Evolutionary conservation across 2,329 filamentous ascomycete species (phyloP).

Genomic region (Daldinia eschscholtzii): DNA sequence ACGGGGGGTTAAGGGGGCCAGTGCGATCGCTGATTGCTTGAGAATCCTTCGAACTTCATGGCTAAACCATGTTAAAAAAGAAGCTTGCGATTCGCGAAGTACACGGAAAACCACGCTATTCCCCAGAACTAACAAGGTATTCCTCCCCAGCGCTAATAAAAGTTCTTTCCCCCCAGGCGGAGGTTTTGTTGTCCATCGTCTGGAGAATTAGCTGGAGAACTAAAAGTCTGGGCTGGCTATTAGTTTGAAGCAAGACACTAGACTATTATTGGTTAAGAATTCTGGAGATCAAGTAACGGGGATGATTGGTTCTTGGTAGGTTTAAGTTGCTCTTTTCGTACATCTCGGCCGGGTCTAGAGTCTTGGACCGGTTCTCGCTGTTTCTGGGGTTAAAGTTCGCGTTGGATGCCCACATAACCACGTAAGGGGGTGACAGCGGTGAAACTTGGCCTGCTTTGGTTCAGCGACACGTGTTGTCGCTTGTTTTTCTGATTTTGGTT

Average conservation of each 20-base stretch:
- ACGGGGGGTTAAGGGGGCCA: neutral
- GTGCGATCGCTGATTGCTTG: neutral
- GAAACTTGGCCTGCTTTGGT: slow-evolving; percentile 34
- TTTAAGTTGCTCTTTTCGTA: slow-evolving; percentile 18
- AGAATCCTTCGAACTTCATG: neutral
- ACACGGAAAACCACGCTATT: slow-evolving; percentile 19
- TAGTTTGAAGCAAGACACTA: slow-evolving; percentile 23
- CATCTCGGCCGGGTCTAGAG: slow-evolving; percentile 24
- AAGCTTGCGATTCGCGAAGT: slow-evolving; percentile 18
- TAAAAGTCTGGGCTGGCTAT: slow-evolving; percentile 17
- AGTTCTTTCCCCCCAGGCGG: slow-evolving; percentile 1
- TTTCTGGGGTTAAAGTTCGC: slow-evolving; percentile 14
- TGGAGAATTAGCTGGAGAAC: slow-evolving; percentile 14
- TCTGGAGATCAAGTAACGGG: slow-evolving; percentile 23
- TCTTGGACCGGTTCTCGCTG: slow-evolving; percentile 14
- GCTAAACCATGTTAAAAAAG: slow-evolving; percentile 4
- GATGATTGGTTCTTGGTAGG: slow-evolving; percentile 27
- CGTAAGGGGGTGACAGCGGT: slow-evolving; percentile 22
- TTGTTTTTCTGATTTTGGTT: slow-evolving; percentile 29
- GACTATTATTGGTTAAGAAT: slow-evolving; percentile 17
- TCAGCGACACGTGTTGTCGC: slow-evolving; percentile 30
- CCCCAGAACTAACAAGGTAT: slow-evolving; percentile 24
- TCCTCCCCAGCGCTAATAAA: slow-evolving; percentile 18
- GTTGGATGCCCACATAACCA: slow-evolving; percentile 14
- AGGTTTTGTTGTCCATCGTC: slow-evolving; percentile 17